Conservation (phyloP, 192 early-diverging fungal species). For the Linnemannia exigua region DNA sequence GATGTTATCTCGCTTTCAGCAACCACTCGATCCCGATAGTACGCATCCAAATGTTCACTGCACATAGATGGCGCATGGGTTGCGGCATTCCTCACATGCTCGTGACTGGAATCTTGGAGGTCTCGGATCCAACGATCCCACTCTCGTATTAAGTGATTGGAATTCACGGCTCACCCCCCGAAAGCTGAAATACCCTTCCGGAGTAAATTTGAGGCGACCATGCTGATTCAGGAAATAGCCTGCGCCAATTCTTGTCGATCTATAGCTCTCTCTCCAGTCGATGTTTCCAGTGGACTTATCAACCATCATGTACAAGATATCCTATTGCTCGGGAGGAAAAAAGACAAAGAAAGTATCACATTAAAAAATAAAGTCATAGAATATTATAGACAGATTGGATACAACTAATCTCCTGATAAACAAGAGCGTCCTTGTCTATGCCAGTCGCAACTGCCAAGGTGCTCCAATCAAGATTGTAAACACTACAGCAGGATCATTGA, state of each 20-base stretch:
- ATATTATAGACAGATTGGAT: constrained; percentile 9
- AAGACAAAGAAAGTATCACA: constrained; percentile 21
- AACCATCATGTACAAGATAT: constrained; percentile 14
- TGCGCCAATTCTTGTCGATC: constrained; percentile 22
- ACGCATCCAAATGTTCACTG: constrained; percentile 19
- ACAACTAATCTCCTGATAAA: constrained; percentile 20
- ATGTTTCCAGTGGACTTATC: constrained; percentile 18
- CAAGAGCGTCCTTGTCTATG: background rate
- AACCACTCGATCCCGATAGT: constrained; percentile 31
- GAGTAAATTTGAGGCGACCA: constrained; percentile 16
- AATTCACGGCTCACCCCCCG: constrained; percentile 21
- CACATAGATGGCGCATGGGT: background rate
- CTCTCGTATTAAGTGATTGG: constrained; percentile 24
- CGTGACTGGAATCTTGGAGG: constrained; percentile 4
- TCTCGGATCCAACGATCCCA: constrained; percentile 37
- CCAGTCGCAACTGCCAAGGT: no score
- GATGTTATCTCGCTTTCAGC: constrained; percentile 30
- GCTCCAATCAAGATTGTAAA: no score
- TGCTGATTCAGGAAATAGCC: constrained; percentile 35
- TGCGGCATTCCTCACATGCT: constrained; percentile 20
- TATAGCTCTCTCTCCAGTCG: constrained; percentile 20
- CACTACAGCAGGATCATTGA: no score
- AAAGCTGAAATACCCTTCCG: constrained; percentile 7
- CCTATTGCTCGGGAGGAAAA: constrained; percentile 28
- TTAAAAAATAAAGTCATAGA: background rate